These are phyloP conservation scores for Calonectria pseudoturangicola DNA, from an alignment of 2,329 filamentous ascomycete species.

Conservation along the genomic window DNA sequence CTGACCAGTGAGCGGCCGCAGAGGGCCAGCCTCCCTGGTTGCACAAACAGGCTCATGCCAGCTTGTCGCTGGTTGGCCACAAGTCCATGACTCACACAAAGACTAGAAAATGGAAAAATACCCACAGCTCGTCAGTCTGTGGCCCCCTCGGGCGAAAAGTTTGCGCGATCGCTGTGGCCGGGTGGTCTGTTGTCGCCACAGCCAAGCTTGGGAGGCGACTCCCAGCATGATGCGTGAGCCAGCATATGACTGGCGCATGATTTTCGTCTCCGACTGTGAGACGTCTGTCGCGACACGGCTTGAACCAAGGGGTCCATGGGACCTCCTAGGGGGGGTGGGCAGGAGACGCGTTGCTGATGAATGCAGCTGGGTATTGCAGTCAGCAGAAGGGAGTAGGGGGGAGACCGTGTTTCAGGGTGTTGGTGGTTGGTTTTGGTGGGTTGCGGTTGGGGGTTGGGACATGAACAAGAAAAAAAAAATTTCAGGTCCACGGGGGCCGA, in stretches of 20 bases:
- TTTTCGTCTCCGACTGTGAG: slow-evolving; percentile 45
- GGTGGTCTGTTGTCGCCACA: slow-evolving; percentile 36
- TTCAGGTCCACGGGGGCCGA: slow-evolving; percentile 51
- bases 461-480: slow-evolving; percentile 31
- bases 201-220: slow-evolving; percentile 27
- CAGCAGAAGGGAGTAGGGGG: slow-evolving; percentile 51
- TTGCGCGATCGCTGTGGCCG: slow-evolving; percentile 47
- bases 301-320: slow-evolving; percentile 30
- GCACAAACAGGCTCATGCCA: slow-evolving; percentile 49
- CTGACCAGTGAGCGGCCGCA: slow-evolving; percentile 59
- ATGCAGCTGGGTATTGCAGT: slow-evolving; percentile 42
- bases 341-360: slow-evolving; percentile 48
- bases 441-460: slow-evolving; percentile 48
- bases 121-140: slow-evolving; percentile 47
- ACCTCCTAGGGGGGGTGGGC: slow-evolving; percentile 23
- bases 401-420: slow-evolving; percentile 55
- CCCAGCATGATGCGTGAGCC: slow-evolving; percentile 31
- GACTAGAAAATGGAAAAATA: slow-evolving; percentile 48
- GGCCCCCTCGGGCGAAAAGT: slow-evolving; percentile 43
- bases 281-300: slow-evolving; percentile 48
- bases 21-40: slow-evolving; percentile 55
- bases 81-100: slow-evolving; percentile 54
- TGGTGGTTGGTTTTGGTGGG: slow-evolving; percentile 49
- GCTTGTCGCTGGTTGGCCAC: slow-evolving; percentile 51
- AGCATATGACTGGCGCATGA: slow-evolving; percentile 39